Percentiles rank a stretch among this genome's conserved stretches.
Conservation (phyloP, 75 land plant genomes). For the Cupressus sempervirens region DNA sequence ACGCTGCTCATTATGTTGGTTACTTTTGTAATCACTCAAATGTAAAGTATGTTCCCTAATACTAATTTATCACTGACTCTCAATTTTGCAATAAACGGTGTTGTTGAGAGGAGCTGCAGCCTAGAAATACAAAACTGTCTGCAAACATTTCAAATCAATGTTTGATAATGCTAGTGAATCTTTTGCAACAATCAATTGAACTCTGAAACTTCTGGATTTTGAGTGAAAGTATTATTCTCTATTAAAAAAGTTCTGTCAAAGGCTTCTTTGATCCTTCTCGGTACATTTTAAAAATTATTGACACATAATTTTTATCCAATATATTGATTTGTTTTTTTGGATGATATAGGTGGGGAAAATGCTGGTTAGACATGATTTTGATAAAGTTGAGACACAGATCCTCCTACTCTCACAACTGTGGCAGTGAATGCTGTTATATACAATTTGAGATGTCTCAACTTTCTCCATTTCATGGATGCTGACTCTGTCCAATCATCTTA, state of each 20-base stretch:
- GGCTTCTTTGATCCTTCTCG: neutral
- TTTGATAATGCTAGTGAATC: neutral
- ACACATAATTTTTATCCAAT: neutral
- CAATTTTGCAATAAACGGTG: neutral
- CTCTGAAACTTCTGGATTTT: neutral
- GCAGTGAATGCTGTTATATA: neutral
- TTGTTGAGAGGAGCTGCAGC: neutral
- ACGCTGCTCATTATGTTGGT: neutral
- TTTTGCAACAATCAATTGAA: slow-evolving; percentile 7
- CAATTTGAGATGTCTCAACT: neutral
- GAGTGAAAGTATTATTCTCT: neutral
- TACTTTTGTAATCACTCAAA: neutral
- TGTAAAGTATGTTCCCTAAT: neutral
- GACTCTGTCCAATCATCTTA: too few relatives aligned
- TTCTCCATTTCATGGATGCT: too few relatives aligned
- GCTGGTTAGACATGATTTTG: neutral
- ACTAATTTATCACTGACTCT: neutral
- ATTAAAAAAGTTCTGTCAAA: neutral
- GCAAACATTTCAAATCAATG: neutral
- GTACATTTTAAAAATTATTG: neutral
- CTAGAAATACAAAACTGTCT: neutral
- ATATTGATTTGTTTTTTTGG: neutral
- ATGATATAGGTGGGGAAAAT: neutral
- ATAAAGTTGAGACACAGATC: neutral
- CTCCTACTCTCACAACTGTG: neutral